Conservation (phyloP, 108 stramenopile species). For the Nitzschia sp. region DNA sequence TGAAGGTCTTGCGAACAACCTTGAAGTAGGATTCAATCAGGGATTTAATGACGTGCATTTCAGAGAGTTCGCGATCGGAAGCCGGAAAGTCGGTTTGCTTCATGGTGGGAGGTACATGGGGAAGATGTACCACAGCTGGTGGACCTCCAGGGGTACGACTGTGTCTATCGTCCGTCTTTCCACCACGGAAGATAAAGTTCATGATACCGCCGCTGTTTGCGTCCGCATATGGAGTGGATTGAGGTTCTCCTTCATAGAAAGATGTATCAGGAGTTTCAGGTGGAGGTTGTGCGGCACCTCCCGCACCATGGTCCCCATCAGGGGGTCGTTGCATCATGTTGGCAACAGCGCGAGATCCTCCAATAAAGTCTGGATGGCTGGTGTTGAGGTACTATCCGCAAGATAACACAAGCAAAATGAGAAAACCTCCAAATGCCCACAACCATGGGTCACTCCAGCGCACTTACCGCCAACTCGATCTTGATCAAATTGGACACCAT, state of each 20-base stretch:
- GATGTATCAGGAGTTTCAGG: constrained; percentile 46
- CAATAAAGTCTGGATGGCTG: constrained; percentile 98
- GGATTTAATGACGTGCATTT: constrained; percentile 96
- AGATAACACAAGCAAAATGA: constrained; percentile 5
- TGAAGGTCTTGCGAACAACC: constrained; percentile 95
- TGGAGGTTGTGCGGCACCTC: constrained; percentile 9
- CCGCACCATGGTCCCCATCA: neutral
- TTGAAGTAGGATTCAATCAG: constrained; percentile 93
- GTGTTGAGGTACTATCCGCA: constrained; percentile 89
- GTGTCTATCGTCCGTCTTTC: constrained; percentile 31
- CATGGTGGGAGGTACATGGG: constrained; percentile 91
- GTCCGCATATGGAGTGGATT: constrained; percentile 52
- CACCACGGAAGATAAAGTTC: constrained; percentile 89
- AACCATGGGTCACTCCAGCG: neutral
- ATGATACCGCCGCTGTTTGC: constrained; percentile 71
- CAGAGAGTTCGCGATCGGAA: constrained; percentile 82
- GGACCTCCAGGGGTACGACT: constrained; percentile 40
- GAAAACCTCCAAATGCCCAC: neutral
- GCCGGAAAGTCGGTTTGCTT: constrained; percentile 88
- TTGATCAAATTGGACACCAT: constrained; percentile 95
- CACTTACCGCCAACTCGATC: constrained; percentile 87
- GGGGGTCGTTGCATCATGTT: constrained; percentile 63
- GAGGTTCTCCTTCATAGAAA: constrained; percentile 48
- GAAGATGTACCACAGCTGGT: constrained; percentile 88
- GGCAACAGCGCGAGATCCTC: constrained; percentile 89